A percentile compares a stretch with the other conserved stretches of the same genome.
phyloP scores from a whole-genome alignment of 139 green algal species.

The Chlorella sorokiniana region DNA sequence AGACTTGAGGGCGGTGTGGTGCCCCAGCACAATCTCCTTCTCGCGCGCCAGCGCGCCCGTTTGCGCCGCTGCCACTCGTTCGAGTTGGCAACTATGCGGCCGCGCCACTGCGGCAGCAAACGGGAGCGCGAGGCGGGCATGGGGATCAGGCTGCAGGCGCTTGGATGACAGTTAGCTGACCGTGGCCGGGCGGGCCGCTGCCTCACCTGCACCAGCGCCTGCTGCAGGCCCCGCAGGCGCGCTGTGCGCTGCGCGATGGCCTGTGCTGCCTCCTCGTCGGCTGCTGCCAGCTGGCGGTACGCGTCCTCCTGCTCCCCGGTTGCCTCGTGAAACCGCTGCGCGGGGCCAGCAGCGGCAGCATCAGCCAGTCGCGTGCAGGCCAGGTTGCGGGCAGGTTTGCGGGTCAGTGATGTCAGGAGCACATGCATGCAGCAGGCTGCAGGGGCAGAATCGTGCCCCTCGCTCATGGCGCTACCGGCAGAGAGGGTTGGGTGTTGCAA shows the following conservation, averaged over 20 bases:
- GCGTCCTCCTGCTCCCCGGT: conserved; percentile 1
- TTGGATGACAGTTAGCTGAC: background rate
- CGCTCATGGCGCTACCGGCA: background rate
- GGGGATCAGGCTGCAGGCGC: background rate
- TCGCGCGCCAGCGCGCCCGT: conserved; percentile 70
- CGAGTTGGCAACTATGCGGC: conserved; percentile 71
- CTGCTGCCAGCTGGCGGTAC: background rate
- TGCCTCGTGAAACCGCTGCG: conserved; percentile 14
- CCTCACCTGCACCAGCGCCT: conserved; percentile 27
- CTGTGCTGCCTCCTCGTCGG: background rate
- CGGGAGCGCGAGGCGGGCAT: background rate
- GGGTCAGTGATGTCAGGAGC: background rate
- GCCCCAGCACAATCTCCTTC: conserved; percentile 84
- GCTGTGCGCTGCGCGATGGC: conserved; percentile 24
- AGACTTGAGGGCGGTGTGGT: conserved; percentile 79
- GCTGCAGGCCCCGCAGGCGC: conserved; percentile 12
- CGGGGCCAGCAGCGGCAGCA: too few relatives aligned
- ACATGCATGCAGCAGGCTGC: background rate
- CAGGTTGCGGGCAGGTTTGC: background rate
- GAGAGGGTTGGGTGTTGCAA: background rate
- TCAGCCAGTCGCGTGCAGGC: background rate
- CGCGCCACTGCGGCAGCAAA: conserved; percentile 10
- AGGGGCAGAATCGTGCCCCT: background rate
- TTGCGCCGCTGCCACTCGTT: conserved; percentile 85
- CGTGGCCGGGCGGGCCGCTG: background rate